Base-by-base conservation (phyloP, 306 rosid species). In the Cercis canadensis region DNA sequence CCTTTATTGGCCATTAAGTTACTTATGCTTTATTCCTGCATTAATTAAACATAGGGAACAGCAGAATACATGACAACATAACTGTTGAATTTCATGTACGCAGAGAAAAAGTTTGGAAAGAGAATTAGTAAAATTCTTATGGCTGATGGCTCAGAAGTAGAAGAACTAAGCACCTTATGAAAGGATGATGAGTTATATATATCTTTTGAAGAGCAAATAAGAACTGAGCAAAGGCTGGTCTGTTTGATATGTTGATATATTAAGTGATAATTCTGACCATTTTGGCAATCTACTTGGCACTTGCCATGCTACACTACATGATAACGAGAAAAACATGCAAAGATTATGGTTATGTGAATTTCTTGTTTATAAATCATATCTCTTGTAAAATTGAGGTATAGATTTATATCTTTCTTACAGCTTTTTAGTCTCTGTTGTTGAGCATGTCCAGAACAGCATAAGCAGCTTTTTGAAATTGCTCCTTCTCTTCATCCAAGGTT, bases 381-480 rank as follows among this genome's bases (percentile, higher is more conserved):
- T 15, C 12, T 45, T 5, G 6, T 33, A 7, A 14, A 52, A 18
- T 17, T 8, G 34, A 64, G 50, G 51, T 19, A 49, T 47, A 24
- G 62, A 63, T 60, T 31, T 17, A 69, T 16, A 82, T 61, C 85
- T 65, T 79, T 61, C 86, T 65, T 79, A 68, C 81, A 39, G 62
- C 34, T 11, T 50, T 74, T 73, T 71, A 84, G 29, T 75, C 80
- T 65, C 83, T 69, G 61, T 76, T 70, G 74, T 78, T 85, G 60
- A 88, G 90, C 90, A 88, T 65, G 80, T 87, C 83, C 19, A 87
- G 73, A 75, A 87, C 93, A 62, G 90, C 80, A 67, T 79, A 87
- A 73, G 96, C 96, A 74, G 96, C 92, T 75, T 90, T 89, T 70
- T 88, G 96, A 65, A 88, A 80, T 61, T 67, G 86, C 67, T 90